Percentiles rank a stretch among this genome's conserved stretches.
phyloP scores from a whole-genome alignment of 805 yeast species.

The Cyberlindnera xishuangbannaensis region DNA sequence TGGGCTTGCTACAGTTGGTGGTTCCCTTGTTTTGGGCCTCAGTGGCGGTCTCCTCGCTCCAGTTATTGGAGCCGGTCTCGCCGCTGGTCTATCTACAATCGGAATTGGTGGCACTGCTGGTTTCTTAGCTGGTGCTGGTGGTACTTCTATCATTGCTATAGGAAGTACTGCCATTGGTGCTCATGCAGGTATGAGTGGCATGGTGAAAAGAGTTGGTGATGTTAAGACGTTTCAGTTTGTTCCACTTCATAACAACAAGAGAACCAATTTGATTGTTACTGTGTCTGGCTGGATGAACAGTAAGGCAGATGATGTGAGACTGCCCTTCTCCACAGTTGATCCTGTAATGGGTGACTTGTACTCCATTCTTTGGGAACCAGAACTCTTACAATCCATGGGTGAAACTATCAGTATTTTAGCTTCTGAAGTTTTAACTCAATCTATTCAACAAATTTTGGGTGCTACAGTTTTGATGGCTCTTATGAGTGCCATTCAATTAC shows the following conservation, averaged over 20 bases:
- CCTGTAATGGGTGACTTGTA: conserved; percentile 97
- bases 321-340: conserved; percentile 94
- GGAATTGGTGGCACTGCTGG: conserved; percentile 94
- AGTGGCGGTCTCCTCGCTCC: conserved; percentile 97
- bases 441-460: conserved; percentile 92
- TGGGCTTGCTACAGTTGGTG: conserved; percentile 95
- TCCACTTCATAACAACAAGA: conserved; percentile 85
- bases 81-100: conserved; percentile 92
- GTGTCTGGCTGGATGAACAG: conserved; percentile 98
- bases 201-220: conserved; percentile 81
- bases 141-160: conserved; percentile 89
- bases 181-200: conserved; percentile 78
- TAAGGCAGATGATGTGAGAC: conserved; percentile 87
- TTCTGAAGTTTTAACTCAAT: conserved; percentile 85
- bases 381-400: conserved; percentile 92
- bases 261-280: conserved; percentile 81
- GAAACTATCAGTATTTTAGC: conserved; percentile 93
- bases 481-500: conserved; percentile 89
- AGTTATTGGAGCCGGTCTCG: conserved; percentile 96
- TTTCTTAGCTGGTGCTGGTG: conserved; percentile 94
- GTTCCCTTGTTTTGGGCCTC: conserved; percentile 87
- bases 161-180: conserved; percentile 92
- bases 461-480: conserved; percentile 83
- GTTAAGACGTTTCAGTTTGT: conserved; percentile 91
- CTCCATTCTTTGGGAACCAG: conserved; percentile 96